A percentile compares a stretch with the other conserved stretches of the same genome.
Evolutionary conservation across 78 protist genomes (phyloP).

Genomic region (Dictyostelium citrinum): DNA sequence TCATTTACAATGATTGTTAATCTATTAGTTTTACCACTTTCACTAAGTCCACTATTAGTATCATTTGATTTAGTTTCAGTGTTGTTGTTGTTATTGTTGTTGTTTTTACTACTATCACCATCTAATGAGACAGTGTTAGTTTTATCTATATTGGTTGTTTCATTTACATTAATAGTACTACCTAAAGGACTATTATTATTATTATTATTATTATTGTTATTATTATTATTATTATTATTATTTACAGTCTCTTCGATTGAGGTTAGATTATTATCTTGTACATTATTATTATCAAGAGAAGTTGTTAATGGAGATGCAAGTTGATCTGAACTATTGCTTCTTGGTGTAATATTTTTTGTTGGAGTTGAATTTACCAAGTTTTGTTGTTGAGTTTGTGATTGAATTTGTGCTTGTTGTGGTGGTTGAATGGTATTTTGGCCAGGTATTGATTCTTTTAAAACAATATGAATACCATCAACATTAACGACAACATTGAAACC

Average conservation of each 20-base stretch:
- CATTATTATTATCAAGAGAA: background rate
- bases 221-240: too few species aligned
- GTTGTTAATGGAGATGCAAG: background rate
- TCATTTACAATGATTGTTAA: background rate
- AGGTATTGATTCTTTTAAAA: slow-evolving; percentile 23
- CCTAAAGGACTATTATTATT: background rate
- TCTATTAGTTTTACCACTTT: background rate
- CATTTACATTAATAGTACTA: background rate
- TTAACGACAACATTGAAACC: slow-evolving; percentile 42
- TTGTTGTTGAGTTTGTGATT: background rate
- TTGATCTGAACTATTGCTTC: background rate
- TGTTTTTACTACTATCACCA: background rate
- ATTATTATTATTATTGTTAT: slow-evolving; percentile 8
- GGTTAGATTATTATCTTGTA: background rate
- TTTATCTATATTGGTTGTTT: background rate
- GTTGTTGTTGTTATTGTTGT: background rate
- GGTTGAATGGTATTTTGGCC: background rate
- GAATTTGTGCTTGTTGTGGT: background rate
- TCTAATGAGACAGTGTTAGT: background rate
- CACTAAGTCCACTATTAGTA: background rate
- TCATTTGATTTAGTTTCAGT: background rate
- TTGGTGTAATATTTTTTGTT: background rate
- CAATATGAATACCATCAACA: slow-evolving; percentile 58
- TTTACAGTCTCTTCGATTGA: background rate
- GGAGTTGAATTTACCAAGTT: background rate